Conservation (phyloP, 2,329 filamentous ascomycete species). For the Lomentospora prolificans region DNA sequence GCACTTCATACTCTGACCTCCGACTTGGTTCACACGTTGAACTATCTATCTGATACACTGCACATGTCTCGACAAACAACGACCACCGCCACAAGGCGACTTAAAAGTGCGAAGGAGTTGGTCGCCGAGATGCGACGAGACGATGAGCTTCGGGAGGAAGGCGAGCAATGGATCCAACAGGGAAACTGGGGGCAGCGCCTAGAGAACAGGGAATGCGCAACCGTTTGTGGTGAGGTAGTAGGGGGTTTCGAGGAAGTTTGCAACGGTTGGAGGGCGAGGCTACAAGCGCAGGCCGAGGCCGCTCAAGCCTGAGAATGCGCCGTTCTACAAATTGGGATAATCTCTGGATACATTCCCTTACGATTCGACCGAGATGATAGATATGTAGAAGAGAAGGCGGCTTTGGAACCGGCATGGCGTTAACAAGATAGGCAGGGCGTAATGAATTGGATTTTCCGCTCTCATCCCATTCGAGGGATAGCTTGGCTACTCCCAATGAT, state of each 20-base stretch:
- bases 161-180: conserved; percentile 67
- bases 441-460: too few relatives aligned
- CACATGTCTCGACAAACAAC: conserved; percentile 91
- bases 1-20: conserved; percentile 60
- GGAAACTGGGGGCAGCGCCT: conserved; percentile 78
- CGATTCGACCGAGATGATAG: too few relatives aligned
- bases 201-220: conserved; percentile 67
- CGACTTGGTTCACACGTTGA: conserved; percentile 69
- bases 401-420: too few relatives aligned
- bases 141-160: conserved; percentile 72
- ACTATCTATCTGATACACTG: conserved; percentile 78
- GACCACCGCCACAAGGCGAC: conserved; percentile 65
- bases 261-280: conserved; percentile 68
- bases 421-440: too few relatives aligned
- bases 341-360: too few relatives aligned
- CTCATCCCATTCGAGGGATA: too few relatives aligned
- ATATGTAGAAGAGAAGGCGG: too few relatives aligned
- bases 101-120: conserved; percentile 75
- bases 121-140: conserved; percentile 78
- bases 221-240: conserved; percentile 78
- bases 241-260: conserved; percentile 89
- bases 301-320: conserved; percentile 23
- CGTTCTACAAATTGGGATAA: neutral
- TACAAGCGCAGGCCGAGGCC: conserved; percentile 55
- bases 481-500: too few relatives aligned